These are phyloP conservation scores for Striga hermonthica DNA, from an alignment of 305 asterid genomes.

Conservation along the genomic window DNA sequence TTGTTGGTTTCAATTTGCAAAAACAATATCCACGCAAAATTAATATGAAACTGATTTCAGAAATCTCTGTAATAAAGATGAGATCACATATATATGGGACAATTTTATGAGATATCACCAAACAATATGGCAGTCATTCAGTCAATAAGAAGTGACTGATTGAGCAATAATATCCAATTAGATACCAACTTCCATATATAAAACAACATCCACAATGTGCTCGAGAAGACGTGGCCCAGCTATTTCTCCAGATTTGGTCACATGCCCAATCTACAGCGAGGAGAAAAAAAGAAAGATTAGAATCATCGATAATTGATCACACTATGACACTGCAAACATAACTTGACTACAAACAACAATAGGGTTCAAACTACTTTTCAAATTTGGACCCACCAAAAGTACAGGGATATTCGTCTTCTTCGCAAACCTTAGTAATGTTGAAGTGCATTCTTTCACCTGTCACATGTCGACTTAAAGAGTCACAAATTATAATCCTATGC, in stretches of 20 bases:
- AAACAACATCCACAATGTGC: conserved; percentile 95
- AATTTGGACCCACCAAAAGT: conserved; percentile 62
- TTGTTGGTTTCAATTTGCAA: conserved; percentile 7
- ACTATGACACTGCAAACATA: neutral
- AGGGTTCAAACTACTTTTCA: conserved; percentile 5
- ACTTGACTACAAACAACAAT: neutral
- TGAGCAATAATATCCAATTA: conserved; percentile 28
- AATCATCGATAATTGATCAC: conserved; percentile 18
- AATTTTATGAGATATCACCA: conserved; percentile 4
- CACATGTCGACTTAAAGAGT: conserved; percentile 30
- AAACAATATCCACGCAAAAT: conserved; percentile 7
- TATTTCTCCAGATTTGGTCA: conserved; percentile 90
- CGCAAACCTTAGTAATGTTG: conserved; percentile 85
- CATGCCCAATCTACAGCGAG: conserved; percentile 80
- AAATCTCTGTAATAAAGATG: neutral
- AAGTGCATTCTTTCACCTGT: conserved; percentile 94
- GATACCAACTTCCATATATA: conserved; percentile 89
- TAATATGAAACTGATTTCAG: conserved; percentile 5
- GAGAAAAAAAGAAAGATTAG: conserved; percentile 21
- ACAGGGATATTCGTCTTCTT: conserved; percentile 80
- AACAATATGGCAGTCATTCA: conserved; percentile 23
- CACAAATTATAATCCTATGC: conserved; percentile 20
- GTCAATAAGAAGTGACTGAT: conserved; percentile 14
- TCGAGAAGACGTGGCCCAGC: conserved; percentile 98
- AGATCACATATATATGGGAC: conserved; percentile 9